These are phyloP conservation scores for Mycena pura DNA, from an alignment of 768 basidiomycete genomes.

Conservation along the genomic window DNA sequence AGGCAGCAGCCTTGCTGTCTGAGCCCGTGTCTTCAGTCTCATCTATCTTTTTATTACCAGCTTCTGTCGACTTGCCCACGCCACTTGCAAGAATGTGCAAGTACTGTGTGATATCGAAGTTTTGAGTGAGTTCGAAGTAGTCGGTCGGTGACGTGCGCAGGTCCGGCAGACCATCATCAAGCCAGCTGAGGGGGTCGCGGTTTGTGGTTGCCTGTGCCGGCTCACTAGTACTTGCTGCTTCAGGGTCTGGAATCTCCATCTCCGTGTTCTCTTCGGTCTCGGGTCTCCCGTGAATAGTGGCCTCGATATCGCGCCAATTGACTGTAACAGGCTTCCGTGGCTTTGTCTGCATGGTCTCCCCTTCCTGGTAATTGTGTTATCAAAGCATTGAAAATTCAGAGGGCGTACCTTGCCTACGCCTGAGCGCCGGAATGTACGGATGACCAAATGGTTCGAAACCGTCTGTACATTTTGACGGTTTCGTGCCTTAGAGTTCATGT, in stretches of 20 bases:
- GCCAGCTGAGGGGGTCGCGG: not conserved
- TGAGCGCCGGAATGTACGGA: not conserved
- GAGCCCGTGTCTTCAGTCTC: too few relatives aligned
- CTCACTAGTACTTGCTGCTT: too few relatives aligned
- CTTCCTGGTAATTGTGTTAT: not conserved
- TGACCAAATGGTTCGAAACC: conserved; percentile 1
- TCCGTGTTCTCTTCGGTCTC: not conserved
- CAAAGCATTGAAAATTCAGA: not conserved
- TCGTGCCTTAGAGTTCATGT: conserved; percentile 3
- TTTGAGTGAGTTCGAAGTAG: not conserved
- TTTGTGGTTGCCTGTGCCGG: not conserved
- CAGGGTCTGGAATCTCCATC: too few relatives aligned
- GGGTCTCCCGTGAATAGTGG: not conserved
- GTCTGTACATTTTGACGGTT: not conserved
- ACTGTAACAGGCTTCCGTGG: conserved; percentile 4
- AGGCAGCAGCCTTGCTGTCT: too few relatives aligned
- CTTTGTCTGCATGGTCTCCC: not conserved
- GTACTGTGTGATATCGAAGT: conserved; percentile 10
- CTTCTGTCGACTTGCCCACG: too few relatives aligned
- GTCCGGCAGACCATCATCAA: conserved; percentile 1
- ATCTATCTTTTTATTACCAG: too few relatives aligned
- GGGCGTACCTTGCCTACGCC: not conserved
- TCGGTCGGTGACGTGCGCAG: not conserved
- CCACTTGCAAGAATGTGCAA: conserved; percentile 8
- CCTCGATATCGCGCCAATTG: conserved; percentile 8